Conservation (phyloP, 2,329 filamentous ascomycete genomes). For the Diatrype stigma region DNA sequence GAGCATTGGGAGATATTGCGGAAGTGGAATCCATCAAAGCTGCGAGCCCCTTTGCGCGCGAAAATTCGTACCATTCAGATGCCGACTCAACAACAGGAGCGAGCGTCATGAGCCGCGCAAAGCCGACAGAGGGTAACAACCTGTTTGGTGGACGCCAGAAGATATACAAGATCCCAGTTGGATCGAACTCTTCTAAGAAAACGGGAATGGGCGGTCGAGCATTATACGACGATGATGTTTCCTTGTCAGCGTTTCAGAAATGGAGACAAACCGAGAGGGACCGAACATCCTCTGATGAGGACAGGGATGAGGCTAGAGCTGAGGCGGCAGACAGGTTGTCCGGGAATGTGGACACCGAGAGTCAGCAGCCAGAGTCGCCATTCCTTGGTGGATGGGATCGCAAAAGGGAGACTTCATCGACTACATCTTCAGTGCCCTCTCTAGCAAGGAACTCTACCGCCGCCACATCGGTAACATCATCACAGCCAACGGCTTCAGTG, state of each 20-base stretch:
- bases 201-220: conserved; percentile 58
- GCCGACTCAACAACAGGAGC: conserved; percentile 55
- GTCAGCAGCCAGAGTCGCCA: conserved; percentile 49
- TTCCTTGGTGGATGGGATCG: conserved; percentile 62
- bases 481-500: conserved; percentile 50
- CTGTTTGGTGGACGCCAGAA: conserved; percentile 95
- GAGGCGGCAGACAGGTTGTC: conserved; percentile 31
- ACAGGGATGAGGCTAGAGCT: conserved; percentile 33
- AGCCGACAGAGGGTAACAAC: conserved; percentile 84
- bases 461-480: conserved; percentile 79
- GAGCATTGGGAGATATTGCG: conserved; percentile 74
- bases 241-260: conserved; percentile 77
- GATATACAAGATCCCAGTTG: conserved; percentile 76
- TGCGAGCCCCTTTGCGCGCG: conserved; percentile 52
- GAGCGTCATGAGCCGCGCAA: conserved; percentile 79
- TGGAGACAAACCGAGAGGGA: conserved; percentile 60
- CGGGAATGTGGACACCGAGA: conserved; percentile 14
- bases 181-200: conserved; percentile 33
- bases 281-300: conserved; percentile 38
- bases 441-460: conserved; percentile 76
- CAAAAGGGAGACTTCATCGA: conserved; percentile 83
- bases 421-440: conserved; percentile 65
- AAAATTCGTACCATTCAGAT: conserved; percentile 61
- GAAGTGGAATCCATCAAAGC: conserved; percentile 80
- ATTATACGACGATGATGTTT: conserved; percentile 84